Conservation (phyloP, 2,329 filamentous ascomycete genomes). For the Exophiala calicioides region DNA sequence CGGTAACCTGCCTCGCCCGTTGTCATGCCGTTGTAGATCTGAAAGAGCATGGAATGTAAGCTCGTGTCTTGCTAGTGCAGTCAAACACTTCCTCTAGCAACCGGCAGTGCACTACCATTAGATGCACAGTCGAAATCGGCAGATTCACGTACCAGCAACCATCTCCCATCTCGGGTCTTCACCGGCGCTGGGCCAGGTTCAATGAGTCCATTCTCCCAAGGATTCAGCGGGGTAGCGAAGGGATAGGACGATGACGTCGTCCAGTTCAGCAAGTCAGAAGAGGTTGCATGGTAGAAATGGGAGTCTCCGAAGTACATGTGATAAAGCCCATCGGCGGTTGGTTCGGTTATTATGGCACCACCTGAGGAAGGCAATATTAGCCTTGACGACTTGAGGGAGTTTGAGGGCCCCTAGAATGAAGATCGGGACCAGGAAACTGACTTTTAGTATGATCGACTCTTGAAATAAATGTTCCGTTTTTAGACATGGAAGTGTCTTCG, state of each 20-base stretch:
- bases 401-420: no score
- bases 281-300: conserved; percentile 35
- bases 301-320: conserved; percentile 40
- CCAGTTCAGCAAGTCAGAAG: conserved; percentile 38
- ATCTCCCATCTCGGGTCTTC: conserved; percentile 38
- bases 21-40: conserved; percentile 27
- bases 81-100: no score
- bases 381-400: no score
- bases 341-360: conserved; percentile 34
- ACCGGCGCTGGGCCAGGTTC: conserved; percentile 38
- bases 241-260: conserved; percentile 21
- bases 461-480: conserved; percentile 6
- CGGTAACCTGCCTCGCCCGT: conserved; percentile 34
- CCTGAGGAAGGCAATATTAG: background rate
- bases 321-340: conserved; percentile 35
- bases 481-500: conserved; percentile 10
- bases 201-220: conserved; percentile 39
- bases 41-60: background rate
- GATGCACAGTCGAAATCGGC: no score
- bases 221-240: conserved; percentile 33
- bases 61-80: no score
- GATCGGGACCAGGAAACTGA: no score
- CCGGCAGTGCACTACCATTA: no score
- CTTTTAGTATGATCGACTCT: conserved; percentile 14
- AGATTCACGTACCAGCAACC: conserved; percentile 31